Conservation (phyloP, 2,329 filamentous ascomycete species). For the Tolypocladium nubicola region DNA sequence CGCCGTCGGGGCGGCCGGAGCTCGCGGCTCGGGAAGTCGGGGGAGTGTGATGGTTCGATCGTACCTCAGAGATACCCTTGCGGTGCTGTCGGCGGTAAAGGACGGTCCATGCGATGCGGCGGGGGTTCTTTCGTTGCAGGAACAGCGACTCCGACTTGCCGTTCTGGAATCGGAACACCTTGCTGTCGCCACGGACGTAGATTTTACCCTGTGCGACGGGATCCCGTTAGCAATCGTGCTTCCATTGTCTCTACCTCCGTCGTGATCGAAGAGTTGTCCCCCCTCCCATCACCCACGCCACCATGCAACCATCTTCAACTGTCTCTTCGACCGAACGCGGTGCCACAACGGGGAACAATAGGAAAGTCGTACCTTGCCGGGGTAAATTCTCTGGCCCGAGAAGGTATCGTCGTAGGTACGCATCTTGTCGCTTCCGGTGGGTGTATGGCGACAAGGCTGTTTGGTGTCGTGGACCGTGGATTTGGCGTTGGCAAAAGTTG, state of each 20-base stretch:
- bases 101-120: conserved; percentile 96
- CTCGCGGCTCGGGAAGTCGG: neutral
- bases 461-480: conserved; percentile 28
- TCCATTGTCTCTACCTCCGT: neutral
- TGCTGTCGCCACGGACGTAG: conserved; percentile 99
- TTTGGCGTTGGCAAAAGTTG: conserved; percentile 27
- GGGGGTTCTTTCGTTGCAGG: conserved; percentile 99
- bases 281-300: neutral
- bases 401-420: conserved; percentile 58
- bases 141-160: conserved; percentile 99
- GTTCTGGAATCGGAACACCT: conserved; percentile 99
- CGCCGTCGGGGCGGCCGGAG: neutral
- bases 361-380: conserved; percentile 47
- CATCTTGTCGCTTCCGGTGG: conserved; percentile 41
- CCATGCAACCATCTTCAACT: neutral
- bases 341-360: conserved; percentile 4
- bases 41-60: conserved; percentile 17
- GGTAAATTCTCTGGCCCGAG: conserved; percentile 58
- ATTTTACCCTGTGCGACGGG: conserved; percentile 74
- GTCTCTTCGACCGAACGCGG: neutral
- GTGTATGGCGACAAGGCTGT: conserved; percentile 27
- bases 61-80: conserved; percentile 99
- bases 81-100: conserved; percentile 98
- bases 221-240: conserved; percentile 14
- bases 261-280: neutral